A percentile compares a stretch with the other conserved stretches of the same genome.
These are phyloP conservation scores for Fraxinus cuspidata DNA, from an alignment of 257 asterid genomes.

Conservation along the genomic window DNA sequence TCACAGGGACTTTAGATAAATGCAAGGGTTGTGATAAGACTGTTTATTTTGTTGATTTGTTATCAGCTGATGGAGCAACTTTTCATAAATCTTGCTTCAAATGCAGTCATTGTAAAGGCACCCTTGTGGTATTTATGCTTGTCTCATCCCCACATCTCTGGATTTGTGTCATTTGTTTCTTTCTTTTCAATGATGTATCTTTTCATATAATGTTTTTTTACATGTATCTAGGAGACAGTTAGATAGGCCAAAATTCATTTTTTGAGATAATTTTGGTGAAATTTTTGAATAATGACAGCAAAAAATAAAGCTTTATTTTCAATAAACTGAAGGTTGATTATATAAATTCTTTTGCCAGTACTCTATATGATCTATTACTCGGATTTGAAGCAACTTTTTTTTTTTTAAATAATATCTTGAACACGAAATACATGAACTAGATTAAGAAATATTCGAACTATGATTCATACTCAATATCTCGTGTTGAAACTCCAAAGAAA, in stretches of 20 bases:
- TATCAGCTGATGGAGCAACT: constrained; percentile 59
- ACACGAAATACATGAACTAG: neutral
- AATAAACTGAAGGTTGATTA: neutral
- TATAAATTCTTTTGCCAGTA: neutral
- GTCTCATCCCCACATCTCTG: neutral
- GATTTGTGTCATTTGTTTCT: neutral
- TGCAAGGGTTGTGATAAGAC: constrained; percentile 66
- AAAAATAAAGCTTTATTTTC: too few relatives aligned
- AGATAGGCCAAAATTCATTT: neutral
- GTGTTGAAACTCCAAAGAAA: neutral
- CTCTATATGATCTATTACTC: neutral
- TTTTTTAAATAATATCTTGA: too few relatives aligned
- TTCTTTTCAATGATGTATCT: neutral
- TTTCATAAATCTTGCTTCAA: constrained; percentile 61
- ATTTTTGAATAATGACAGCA: neutral
- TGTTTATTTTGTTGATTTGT: constrained; percentile 53
- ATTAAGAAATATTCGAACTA: neutral
- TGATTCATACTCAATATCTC: neutral
- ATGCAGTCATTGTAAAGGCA: constrained; percentile 80
- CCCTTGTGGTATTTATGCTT: constrained; percentile 60
- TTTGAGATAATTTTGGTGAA: neutral
- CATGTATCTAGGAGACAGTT: neutral
- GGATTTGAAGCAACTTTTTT: too few relatives aligned
- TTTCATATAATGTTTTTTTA: neutral
- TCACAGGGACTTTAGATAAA: constrained; percentile 57